These are phyloP conservation scores for Talaromyces sp. DNA, from an alignment of 2,329 filamentous ascomycete genomes.

Conservation along the genomic window DNA sequence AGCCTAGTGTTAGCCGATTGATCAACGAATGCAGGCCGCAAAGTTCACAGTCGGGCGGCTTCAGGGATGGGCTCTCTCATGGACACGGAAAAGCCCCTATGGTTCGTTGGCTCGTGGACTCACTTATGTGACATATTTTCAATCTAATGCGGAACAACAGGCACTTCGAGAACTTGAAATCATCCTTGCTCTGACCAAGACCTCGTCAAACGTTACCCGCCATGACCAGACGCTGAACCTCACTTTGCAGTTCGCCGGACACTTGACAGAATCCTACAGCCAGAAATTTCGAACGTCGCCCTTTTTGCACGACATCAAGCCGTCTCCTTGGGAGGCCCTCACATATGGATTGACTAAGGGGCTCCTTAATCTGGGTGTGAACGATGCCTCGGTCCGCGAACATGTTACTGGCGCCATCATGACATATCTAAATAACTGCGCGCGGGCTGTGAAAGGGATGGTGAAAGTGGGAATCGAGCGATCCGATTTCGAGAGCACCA, in stretches of 20 bases:
- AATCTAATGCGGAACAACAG: constrained; percentile 45
- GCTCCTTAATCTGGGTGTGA: constrained; percentile 73
- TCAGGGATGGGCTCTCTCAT: constrained; percentile 22
- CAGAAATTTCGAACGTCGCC: constrained; percentile 77
- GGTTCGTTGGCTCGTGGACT: constrained; percentile 25
- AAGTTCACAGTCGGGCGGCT: neutral
- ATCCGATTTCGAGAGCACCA: constrained; percentile 44
- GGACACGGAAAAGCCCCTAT: constrained; percentile 35
- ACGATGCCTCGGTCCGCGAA: constrained; percentile 66
- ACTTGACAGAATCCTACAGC: constrained; percentile 77
- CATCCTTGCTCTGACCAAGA: constrained; percentile 84
- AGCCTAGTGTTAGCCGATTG: constrained; percentile 4
- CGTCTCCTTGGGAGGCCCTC: constrained; percentile 83
- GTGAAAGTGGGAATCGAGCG: constrained; percentile 56
- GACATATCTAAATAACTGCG: constrained; percentile 69
- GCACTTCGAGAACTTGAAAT: constrained; percentile 88
- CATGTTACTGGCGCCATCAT: constrained; percentile 64
- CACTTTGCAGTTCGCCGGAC: constrained; percentile 73
- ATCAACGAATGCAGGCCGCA: constrained; percentile 10
- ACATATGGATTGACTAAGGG: constrained; percentile 75
- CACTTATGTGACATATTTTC: neutral
- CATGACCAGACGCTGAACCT: constrained; percentile 72
- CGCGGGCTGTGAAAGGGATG: constrained; percentile 56
- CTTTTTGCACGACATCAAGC: constrained; percentile 76
- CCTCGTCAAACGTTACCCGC: constrained; percentile 70